Conservation (phyloP, 352 stramenopile species). For the Globisporangium viniferum region DNA sequence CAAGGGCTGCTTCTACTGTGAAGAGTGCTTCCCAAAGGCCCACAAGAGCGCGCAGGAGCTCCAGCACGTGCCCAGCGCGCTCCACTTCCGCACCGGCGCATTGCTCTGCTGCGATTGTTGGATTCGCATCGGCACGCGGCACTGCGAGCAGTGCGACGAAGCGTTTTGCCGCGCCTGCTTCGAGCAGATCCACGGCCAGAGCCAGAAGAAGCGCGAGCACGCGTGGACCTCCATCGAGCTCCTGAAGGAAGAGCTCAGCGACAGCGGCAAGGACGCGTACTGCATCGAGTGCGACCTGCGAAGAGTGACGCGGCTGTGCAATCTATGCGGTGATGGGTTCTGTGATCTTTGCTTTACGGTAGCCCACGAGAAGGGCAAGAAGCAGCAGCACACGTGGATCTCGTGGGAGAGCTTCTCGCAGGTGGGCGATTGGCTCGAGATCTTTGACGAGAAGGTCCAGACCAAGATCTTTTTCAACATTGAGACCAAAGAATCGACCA, state of each 20-base stretch:
- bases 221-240: slow-evolving; percentile 42
- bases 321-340: slow-evolving; percentile 76
- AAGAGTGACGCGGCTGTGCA: slow-evolving; percentile 48
- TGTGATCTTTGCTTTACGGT: slow-evolving; percentile 55
- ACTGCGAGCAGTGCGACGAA: slow-evolving; percentile 63
- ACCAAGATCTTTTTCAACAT: slow-evolving; percentile 69
- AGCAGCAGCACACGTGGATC: slow-evolving; percentile 60
- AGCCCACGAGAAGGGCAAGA: slow-evolving; percentile 56
- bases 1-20: slow-evolving; percentile 57
- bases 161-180: slow-evolving; percentile 61
- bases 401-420: slow-evolving; percentile 47
- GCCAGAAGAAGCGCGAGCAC: slow-evolving; percentile 34
- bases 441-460: slow-evolving; percentile 46
- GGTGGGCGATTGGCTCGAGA: slow-evolving; percentile 71
- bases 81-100: slow-evolving; percentile 55
- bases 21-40: slow-evolving; percentile 43
- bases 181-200: slow-evolving; percentile 28
- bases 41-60: slow-evolving; percentile 48
- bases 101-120: slow-evolving; percentile 57
- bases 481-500: slow-evolving; percentile 72
- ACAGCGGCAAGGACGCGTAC: slow-evolving; percentile 49
- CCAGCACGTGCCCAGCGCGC: slow-evolving; percentile 34
- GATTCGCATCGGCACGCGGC: slow-evolving; percentile 29
- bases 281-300: slow-evolving; percentile 69
- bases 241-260: slow-evolving; percentile 44